These are phyloP conservation scores for Phytophthora ramorum DNA, from an alignment of 352 stramenopile species.

Conservation along the genomic window DNA sequence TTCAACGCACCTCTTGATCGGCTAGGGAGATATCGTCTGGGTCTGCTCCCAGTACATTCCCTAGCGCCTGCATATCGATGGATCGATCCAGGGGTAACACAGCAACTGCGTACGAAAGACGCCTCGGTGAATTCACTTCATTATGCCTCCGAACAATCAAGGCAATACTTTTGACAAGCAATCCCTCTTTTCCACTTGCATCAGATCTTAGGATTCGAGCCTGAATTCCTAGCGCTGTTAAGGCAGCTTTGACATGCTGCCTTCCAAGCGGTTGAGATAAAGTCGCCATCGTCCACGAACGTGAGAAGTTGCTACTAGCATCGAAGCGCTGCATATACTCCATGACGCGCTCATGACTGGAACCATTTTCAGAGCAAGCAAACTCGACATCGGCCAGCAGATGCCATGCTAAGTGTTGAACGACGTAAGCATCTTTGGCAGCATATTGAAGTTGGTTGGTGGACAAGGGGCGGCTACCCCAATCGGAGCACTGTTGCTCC, in stretches of 20 bases:
- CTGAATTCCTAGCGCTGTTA: constrained; percentile 34
- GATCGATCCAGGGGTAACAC: constrained; percentile 56
- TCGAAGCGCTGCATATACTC: constrained; percentile 29
- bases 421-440: constrained; percentile 58
- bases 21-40: constrained; percentile 46
- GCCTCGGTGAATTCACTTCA: neutral
- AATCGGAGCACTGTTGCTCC: constrained; percentile 73
- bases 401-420: constrained; percentile 51
- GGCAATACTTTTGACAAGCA: constrained; percentile 77
- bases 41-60: constrained; percentile 27
- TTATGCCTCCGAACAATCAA: constrained; percentile 37
- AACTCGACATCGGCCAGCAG: constrained; percentile 53
- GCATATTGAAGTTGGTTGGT: constrained; percentile 57
- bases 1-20: constrained; percentile 53
- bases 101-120: constrained; percentile 46
- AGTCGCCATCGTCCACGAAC: constrained; percentile 13
- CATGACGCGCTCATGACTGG: neutral
- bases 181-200: constrained; percentile 20
- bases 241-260: constrained; percentile 45
- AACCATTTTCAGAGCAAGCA: constrained; percentile 10
- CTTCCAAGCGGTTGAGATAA: constrained; percentile 30
- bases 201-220: constrained; percentile 38
- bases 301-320: constrained; percentile 4
- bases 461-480: constrained; percentile 52
- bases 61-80: constrained; percentile 63